Evolutionary conservation across 495 filamentous ascomycete species (phyloP).

Genomic region (Aspergillus haitiensis): DNA sequence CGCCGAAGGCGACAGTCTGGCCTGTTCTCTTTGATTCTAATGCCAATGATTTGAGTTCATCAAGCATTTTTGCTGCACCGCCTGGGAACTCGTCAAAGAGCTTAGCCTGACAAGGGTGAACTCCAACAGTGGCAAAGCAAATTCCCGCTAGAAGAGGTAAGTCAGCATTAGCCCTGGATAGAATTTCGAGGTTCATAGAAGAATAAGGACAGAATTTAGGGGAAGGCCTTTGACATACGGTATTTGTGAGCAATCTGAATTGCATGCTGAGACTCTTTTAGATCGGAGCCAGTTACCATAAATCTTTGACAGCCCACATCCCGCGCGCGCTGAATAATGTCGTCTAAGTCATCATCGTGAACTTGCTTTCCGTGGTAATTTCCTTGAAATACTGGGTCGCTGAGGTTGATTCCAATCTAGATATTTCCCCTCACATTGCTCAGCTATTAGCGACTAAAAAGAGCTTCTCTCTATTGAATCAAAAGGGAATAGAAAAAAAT

Average conservation of each 20-base stretch:
- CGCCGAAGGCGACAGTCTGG: constrained; percentile 79
- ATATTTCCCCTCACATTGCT: constrained; percentile 5
- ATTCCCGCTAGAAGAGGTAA: constrained; percentile 58
- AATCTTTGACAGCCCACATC: constrained; percentile 81
- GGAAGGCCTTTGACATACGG: constrained; percentile 51
- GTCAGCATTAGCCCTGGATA: neutral
- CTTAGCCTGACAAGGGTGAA: constrained; percentile 82
- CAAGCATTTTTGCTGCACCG: constrained; percentile 57
- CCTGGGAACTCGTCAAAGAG: constrained; percentile 62
- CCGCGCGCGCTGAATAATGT: constrained; percentile 71
- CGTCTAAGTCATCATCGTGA: constrained; percentile 76
- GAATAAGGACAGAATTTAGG: neutral
- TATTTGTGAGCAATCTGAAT: constrained; percentile 70
- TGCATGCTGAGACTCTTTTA: constrained; percentile 73
- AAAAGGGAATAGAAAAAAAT: too few relatives aligned
- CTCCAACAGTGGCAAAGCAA: constrained; percentile 85
- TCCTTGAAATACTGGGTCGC: constrained; percentile 82
- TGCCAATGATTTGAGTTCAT: constrained; percentile 60
- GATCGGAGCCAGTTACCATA: constrained; percentile 90
- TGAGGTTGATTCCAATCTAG: constrained; percentile 89
- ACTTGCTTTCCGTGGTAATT: constrained; percentile 77
- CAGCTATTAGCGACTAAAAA: constrained; percentile 13
- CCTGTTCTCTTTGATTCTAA: constrained; percentile 45
- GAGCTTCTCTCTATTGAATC: too few relatives aligned
- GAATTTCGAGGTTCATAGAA: neutral